Base-by-base conservation (phyloP, 148 eudicot species). In the Agrostemma githago region DNA sequence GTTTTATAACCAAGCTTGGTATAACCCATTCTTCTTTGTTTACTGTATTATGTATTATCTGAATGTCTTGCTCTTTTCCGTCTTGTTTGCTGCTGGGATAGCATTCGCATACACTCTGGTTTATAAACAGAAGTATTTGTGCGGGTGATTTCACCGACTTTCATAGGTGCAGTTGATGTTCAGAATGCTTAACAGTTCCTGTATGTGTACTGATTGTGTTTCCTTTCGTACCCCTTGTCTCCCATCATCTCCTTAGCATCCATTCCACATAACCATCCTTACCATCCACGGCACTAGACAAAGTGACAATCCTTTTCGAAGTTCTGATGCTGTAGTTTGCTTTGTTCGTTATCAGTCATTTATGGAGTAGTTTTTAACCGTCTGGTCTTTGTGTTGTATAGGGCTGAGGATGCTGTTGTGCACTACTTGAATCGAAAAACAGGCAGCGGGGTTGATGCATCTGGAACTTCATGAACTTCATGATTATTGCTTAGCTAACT, bases 351-450 rank as follows among this genome's bases (percentile, higher is more conserved):
- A 43, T 43, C 38, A 17, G 43, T 67, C 10, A 1, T 56, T 12
- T 56, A 26, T 1, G 34, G 34, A 12, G n/a, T 12, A 2, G 64
- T 41, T 38, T 51, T 43, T 75, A 26, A 67, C 37, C 15, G 9
- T 10, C 46, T 17, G 62, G 41, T 75, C 4, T 38, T 15, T 72
- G 41, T 54, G 43, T 54, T 10, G 53, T 64, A 12, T 57, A 93
- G 98, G 98, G 82, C 79, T 73, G 97, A 95, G 82, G 98, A 95
- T 77, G 97, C 98, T 73, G 92, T 92, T 44, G 79, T 83, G 59
- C 89, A 92, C 64, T 95, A 95, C 79, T 70, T 95, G 81, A 95
- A 91, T 72, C 92, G 98, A 61, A 92, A 86, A 82, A 79, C 90
- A 61, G 56, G 79, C 21, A 57, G 77, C 42, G 92, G 88, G 77